Percentiles rank a stretch among this genome's conserved stretches.
phyloP scores from a whole-genome alignment of 345 rosid genomes.

The Abelmoschus esculentus region DNA sequence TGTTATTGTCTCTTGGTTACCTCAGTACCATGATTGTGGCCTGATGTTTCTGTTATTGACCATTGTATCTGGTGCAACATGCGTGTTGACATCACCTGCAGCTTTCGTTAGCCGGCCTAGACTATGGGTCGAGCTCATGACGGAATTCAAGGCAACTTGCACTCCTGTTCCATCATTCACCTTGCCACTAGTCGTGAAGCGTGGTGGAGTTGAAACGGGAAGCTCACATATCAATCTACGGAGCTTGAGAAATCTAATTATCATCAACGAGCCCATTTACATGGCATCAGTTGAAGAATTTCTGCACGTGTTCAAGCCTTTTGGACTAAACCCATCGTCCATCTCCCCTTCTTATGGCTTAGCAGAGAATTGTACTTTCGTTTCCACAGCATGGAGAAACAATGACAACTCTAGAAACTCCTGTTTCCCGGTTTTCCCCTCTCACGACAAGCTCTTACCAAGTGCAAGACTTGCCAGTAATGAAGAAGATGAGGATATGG shows the following conservation, averaged over 20 bases:
- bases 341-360: slow-evolving; percentile 64
- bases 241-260: slow-evolving; percentile 45
- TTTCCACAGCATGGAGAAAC: slow-evolving; percentile 56
- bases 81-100: slow-evolving; percentile 35
- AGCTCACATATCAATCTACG: slow-evolving; percentile 17
- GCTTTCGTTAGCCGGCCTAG: slow-evolving; percentile 40
- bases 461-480: slow-evolving; percentile 33
- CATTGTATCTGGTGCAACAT: slow-evolving; percentile 49
- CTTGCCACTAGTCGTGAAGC: slow-evolving; percentile 47
- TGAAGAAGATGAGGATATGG: slow-evolving; percentile 28
- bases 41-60: slow-evolving; percentile 51
- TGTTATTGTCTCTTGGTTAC: slow-evolving; percentile 51
- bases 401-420: neutral
- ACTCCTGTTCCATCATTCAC: slow-evolving; percentile 64
- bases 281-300: slow-evolving; percentile 36
- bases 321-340: slow-evolving; percentile 36
- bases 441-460: slow-evolving; percentile 44
- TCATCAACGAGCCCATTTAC: slow-evolving; percentile 57
- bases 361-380: slow-evolving; percentile 61
- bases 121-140: slow-evolving; percentile 51
- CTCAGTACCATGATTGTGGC: slow-evolving; percentile 66
- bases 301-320: slow-evolving; percentile 26
- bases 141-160: slow-evolving; percentile 37
- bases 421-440: slow-evolving; percentile 25
- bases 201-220: slow-evolving; percentile 35